Base-by-base conservation (phyloP, 345 rosid species). In the Tarenaya hassleriana region DNA sequence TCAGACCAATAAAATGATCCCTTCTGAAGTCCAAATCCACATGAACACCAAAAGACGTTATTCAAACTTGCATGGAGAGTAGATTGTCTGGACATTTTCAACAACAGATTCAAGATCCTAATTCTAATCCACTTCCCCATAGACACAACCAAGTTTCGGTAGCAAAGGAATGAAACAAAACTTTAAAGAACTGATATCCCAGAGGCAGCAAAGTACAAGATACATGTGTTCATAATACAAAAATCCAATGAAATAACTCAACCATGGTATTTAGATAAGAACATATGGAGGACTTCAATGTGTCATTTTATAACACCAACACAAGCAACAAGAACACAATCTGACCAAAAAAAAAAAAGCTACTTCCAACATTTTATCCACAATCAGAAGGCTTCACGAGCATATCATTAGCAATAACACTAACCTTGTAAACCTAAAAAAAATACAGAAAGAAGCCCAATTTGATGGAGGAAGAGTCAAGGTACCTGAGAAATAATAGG, bases 401-500 rank as follows among this genome's bases (percentile, higher is more conserved):
- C 29, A 2, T 24, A 50, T 50, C 32, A 17, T 16, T 31, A 32
- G 27, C 24, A 5, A 49, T 32, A 50, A 24, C 5, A 44, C 8
- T 20, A 61, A 60, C 1, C 7, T 48, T 14, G 12, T 18, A 44
- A 42, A 41, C 10, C 55, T 47, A 14, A 53, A 55, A 13, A 64
- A 49, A 21, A 13, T 19, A 60, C 21, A 38, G 31, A 19, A 33
- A 24, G 29, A 24, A 24, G 5, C 29, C 29, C 29, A 24, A 24
- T 24, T 24, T 24, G 29, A 5, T 24, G 29, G 29, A 19, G 21
- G 48, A 21, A 27, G 40, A 24, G 18, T 27, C 34, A 10, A 11
- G 34, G 34, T 31, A 87, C 95, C 86, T 92, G 97, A 62, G 80
- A 75, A 18, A 88, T 71, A 34, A 88, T 55, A n/a, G 98, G 98